phyloP scores from a whole-genome alignment of 208 protist species.

The Acanthamoeba quina region DNA sequence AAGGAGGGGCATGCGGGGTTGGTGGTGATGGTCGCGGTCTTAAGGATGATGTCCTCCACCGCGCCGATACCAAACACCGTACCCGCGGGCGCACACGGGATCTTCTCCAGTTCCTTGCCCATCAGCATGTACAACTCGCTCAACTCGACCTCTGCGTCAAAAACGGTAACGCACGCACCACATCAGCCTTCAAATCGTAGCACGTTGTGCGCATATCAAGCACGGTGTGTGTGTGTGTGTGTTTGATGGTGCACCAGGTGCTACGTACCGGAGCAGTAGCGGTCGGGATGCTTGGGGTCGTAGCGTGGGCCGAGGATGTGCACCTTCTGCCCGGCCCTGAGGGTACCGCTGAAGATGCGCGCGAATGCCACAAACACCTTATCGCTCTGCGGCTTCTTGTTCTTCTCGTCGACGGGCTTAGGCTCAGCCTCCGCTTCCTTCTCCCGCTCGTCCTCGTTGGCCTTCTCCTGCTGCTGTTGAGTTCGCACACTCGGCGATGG shows the following conservation, averaged over 20 bases:
- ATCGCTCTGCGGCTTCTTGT: slow-evolving; percentile 69
- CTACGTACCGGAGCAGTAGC: slow-evolving; percentile 72
- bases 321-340: slow-evolving; percentile 93
- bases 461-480: background rate
- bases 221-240: too few relatives aligned
- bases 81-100: slow-evolving; percentile 88
- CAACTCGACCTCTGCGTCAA: slow-evolving; percentile 83
- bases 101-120: slow-evolving; percentile 94
- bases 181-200: too few relatives aligned
- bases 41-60: slow-evolving; percentile 94
- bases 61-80: slow-evolving; percentile 96
- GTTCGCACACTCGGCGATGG: background rate
- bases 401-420: background rate
- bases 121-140: slow-evolving; percentile 92
- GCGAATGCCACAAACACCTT: slow-evolving; percentile 96
- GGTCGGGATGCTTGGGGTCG: slow-evolving; percentile 88
- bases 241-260: background rate
- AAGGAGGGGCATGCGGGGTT: slow-evolving; percentile 91
- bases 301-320: slow-evolving; percentile 88
- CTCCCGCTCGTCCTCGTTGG: background rate
- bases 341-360: slow-evolving; percentile 96
- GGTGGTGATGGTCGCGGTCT: slow-evolving; percentile 95
- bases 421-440: background rate
- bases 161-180: background rate
- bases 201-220: too few relatives aligned